Conservation (phyloP, 2,329 filamentous ascomycete species). For the Penicillium sp. region DNA sequence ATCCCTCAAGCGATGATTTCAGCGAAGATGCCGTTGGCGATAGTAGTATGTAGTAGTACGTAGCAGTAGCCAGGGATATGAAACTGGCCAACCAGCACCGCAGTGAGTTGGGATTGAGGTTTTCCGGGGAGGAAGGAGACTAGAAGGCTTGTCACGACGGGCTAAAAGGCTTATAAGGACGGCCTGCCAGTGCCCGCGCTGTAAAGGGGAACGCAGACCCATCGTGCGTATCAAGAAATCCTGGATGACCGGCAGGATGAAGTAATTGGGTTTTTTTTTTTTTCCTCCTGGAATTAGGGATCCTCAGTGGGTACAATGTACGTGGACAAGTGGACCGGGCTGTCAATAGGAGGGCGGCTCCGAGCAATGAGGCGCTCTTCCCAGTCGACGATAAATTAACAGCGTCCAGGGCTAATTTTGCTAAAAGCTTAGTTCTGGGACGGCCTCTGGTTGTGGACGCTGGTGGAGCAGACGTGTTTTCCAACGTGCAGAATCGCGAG, state of each 20-base stretch:
- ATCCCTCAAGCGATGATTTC: too few species aligned
- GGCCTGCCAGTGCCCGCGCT: neutral
- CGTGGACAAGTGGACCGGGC: neutral
- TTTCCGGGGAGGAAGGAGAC: neutral
- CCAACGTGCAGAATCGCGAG: too few species aligned
- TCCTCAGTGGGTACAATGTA: neutral
- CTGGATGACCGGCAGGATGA: neutral
- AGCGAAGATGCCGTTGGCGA: too few species aligned
- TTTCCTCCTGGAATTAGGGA: neutral
- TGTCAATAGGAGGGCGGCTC: neutral
- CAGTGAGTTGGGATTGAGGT: neutral
- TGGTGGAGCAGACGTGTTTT: too few species aligned
- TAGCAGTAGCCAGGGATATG: too few species aligned
- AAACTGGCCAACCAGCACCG: too few species aligned
- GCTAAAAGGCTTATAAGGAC: neutral
- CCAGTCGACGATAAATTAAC: neutral
- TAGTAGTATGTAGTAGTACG: too few species aligned
- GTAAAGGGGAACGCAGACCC: neutral
- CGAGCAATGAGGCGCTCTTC: neutral
- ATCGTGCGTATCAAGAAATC: neutral
- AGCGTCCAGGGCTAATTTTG: too few species aligned
- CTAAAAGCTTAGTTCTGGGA: neutral
- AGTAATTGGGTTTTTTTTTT: neutral
- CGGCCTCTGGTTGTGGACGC: too few species aligned
- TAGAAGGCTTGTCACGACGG: neutral